Conservation (phyloP, 1,139 yeast species). For the Saccharomyces hybrid region DNA sequence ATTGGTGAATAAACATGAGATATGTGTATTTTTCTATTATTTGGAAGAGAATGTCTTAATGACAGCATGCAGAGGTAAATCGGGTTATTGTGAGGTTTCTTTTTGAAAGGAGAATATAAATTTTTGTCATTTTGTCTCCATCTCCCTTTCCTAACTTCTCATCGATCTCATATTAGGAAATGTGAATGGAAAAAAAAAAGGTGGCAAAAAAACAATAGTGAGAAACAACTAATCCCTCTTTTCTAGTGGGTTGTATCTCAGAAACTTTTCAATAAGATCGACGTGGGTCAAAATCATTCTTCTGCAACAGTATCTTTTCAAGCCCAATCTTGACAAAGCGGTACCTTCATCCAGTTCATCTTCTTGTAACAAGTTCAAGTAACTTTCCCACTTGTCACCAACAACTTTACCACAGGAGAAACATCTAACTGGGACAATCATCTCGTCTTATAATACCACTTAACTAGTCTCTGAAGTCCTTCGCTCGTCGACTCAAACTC, state of each 20-base stretch:
- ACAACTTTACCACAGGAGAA: slow-evolving; percentile 98
- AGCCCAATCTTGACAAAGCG: slow-evolving; percentile 84
- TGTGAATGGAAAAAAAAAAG: background rate
- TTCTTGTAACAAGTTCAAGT: slow-evolving; percentile 79
- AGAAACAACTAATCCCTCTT: slow-evolving; percentile 51
- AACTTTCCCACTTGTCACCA: slow-evolving; percentile 99
- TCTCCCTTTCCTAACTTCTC: too few species aligned
- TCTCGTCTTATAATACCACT: slow-evolving; percentile 27
- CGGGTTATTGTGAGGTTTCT: background rate
- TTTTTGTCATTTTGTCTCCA: too few species aligned
- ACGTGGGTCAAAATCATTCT: slow-evolving; percentile 98
- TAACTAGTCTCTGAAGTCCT: background rate
- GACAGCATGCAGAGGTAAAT: background rate
- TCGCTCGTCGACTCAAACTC: background rate
- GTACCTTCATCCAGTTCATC: slow-evolving; percentile 91
- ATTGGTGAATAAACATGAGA: background rate
- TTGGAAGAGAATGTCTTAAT: background rate
- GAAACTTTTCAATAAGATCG: slow-evolving; percentile 92
- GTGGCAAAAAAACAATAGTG: background rate
- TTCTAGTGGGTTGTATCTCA: slow-evolving; percentile 93
- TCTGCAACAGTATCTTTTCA: slow-evolving; percentile 96
- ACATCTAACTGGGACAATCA: slow-evolving; percentile 99
- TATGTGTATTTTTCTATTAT: background rate
- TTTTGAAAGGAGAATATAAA: background rate
- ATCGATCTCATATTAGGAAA: background rate